Conservation (phyloP, 2,329 filamentous ascomycete species). For the Metarhizium guizhouense region DNA sequence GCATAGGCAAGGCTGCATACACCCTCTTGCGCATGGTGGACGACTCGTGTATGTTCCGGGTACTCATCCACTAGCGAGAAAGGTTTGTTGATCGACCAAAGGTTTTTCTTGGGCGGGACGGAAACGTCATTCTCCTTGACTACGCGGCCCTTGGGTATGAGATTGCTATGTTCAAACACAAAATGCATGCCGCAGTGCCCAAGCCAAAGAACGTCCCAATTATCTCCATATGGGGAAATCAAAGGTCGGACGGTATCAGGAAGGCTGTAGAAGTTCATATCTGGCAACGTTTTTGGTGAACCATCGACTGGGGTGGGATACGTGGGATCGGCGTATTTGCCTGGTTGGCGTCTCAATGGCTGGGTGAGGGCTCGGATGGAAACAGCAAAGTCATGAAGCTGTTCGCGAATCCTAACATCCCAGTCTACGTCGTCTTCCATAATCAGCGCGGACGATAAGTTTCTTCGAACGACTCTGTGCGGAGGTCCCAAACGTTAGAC, state of each 20-base stretch:
- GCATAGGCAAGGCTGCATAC: constrained; percentile 35
- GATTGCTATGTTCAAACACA: constrained; percentile 9
- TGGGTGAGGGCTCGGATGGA: constrained; percentile 26
- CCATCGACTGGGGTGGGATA: constrained; percentile 9
- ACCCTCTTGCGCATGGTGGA: constrained; percentile 31
- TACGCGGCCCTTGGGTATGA: constrained; percentile 20
- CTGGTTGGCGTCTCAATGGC: constrained; percentile 11
- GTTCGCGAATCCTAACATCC: constrained; percentile 41
- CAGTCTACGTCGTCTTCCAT: constrained; percentile 51
- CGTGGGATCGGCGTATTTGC: constrained; percentile 16
- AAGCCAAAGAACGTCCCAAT: constrained; percentile 44
- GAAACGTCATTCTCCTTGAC: constrained; percentile 24
- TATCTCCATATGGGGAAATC: constrained; percentile 36
- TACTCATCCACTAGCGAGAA: constrained; percentile 25
- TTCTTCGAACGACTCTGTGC: constrained; percentile 32
- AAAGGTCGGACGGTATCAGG: constrained; percentile 10
- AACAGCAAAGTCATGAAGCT: constrained; percentile 34
- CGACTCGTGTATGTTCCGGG: constrained; percentile 32
- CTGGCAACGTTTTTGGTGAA: constrained; percentile 1
- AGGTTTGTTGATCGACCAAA: constrained; percentile 25
- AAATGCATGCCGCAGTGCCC: constrained; percentile 36
- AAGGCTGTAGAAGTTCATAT: constrained; percentile 14
- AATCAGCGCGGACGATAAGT: constrained; percentile 38
- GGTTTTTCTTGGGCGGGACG: constrained; percentile 22
- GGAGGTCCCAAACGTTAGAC: neutral